Conservation (phyloP, 2,329 filamentous ascomycete genomes). For the Cephalotrichum gorgonifer region DNA sequence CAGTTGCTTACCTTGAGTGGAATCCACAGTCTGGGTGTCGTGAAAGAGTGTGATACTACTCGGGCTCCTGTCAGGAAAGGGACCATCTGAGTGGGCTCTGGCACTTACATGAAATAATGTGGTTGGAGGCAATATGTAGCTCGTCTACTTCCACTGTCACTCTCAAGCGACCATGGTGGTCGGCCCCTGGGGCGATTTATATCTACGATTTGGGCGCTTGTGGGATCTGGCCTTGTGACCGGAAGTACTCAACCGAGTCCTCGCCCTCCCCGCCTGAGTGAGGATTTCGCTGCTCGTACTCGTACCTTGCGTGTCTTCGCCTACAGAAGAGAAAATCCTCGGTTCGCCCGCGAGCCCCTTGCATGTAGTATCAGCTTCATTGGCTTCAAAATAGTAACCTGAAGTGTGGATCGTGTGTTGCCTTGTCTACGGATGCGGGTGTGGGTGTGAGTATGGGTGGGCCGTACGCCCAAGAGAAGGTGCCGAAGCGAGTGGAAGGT, state of each 20-base stretch:
- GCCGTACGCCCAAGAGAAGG: not conserved
- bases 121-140: not conserved
- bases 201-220: not conserved
- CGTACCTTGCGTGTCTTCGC: slow-evolving; percentile 2
- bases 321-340: slow-evolving; percentile 2
- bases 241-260: not conserved
- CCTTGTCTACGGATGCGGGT: not conserved
- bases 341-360: slow-evolving; percentile 2
- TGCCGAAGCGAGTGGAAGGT: not conserved
- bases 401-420: not conserved
- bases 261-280: too few species aligned
- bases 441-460: not conserved
- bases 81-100: too few species aligned
- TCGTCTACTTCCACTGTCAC: not conserved
- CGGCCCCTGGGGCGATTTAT: not conserved
- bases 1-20: too few species aligned
- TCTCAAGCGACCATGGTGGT: not conserved
- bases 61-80: too few species aligned
- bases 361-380: slow-evolving; percentile 1
- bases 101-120: too few species aligned
- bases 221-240: slow-evolving; percentile 1
- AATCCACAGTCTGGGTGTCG: too few species aligned
- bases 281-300: too few species aligned
- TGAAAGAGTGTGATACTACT: too few species aligned
- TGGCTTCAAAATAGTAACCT: not conserved